These are phyloP conservation scores for Verticillium nonalfalfae DNA, from an alignment of 2,329 filamentous ascomycete genomes.

Conservation along the genomic window DNA sequence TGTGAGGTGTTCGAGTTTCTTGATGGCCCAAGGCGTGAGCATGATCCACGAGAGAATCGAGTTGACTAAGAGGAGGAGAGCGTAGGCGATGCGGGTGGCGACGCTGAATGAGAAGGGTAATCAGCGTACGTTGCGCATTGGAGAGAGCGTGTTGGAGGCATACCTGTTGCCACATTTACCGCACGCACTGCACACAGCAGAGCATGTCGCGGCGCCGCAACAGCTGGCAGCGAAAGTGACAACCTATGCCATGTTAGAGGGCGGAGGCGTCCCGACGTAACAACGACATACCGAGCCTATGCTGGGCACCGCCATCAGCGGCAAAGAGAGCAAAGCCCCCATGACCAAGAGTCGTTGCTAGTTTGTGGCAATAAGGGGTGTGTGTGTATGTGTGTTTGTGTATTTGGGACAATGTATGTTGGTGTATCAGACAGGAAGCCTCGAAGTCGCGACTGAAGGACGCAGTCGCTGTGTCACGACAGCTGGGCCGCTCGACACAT, in stretches of 20 bases:
- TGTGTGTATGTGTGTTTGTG: no score
- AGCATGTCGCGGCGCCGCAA: constrained; percentile 94
- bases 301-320: constrained; percentile 82
- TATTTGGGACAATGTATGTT: no score
- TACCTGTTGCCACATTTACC: constrained; percentile 96
- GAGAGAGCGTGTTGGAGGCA: constrained; percentile 1
- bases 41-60: constrained; percentile 98
- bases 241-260: constrained; percentile 41
- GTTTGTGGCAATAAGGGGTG: neutral
- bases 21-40: constrained; percentile 97
- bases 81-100: constrained; percentile 93
- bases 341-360: constrained; percentile 38
- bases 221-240: constrained; percentile 79
- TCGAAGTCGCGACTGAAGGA: neutral
- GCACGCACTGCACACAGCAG: constrained; percentile 89
- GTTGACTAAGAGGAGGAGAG: constrained; percentile 90
- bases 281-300: constrained; percentile 67
- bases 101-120: constrained; percentile 50
- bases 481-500: neutral
- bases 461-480: neutral
- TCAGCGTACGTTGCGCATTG: neutral
- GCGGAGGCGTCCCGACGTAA: neutral
- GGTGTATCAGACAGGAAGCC: no score
- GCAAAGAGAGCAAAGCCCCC: constrained; percentile 87
- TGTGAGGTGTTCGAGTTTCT: constrained; percentile 86